Conservation (phyloP, 2,329 filamentous ascomycete genomes). For the Exophiala calicioides region DNA sequence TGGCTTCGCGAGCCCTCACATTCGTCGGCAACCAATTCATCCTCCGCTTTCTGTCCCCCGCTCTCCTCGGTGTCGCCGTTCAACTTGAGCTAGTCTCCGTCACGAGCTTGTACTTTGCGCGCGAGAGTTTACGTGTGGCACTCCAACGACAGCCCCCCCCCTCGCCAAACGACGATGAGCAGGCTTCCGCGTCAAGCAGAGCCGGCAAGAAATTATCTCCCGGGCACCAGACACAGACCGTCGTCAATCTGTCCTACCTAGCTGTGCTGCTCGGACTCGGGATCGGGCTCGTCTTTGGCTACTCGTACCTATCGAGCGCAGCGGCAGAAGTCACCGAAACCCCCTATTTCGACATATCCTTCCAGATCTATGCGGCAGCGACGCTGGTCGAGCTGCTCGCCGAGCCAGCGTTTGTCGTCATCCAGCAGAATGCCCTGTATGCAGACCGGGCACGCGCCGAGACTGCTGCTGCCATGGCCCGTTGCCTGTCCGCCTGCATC, state of each 20-base stretch:
- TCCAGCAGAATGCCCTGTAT: constrained; percentile 79
- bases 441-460: constrained; percentile 80
- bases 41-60: constrained; percentile 81
- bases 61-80: constrained; percentile 78
- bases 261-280: constrained; percentile 68
- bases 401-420: constrained; percentile 86
- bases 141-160: constrained; percentile 70
- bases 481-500: constrained; percentile 73
- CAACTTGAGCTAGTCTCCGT: constrained; percentile 93
- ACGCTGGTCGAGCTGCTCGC: constrained; percentile 74
- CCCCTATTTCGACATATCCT: constrained; percentile 63
- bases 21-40: constrained; percentile 91
- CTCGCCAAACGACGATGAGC: constrained; percentile 14
- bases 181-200: constrained; percentile 11
- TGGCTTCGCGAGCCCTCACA: constrained; percentile 82
- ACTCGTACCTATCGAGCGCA: constrained; percentile 63
- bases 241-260: constrained; percentile 86
- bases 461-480: constrained; percentile 73
- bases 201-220: constrained; percentile 25
- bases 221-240: constrained; percentile 60
- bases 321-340: constrained; percentile 55
- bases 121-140: constrained; percentile 88
- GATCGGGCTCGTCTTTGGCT: constrained; percentile 65
- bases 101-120: constrained; percentile 89
- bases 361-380: constrained; percentile 58